phyloP scores from a whole-genome alignment of 805 yeast species.

The Dipodascus geniculatus region DNA sequence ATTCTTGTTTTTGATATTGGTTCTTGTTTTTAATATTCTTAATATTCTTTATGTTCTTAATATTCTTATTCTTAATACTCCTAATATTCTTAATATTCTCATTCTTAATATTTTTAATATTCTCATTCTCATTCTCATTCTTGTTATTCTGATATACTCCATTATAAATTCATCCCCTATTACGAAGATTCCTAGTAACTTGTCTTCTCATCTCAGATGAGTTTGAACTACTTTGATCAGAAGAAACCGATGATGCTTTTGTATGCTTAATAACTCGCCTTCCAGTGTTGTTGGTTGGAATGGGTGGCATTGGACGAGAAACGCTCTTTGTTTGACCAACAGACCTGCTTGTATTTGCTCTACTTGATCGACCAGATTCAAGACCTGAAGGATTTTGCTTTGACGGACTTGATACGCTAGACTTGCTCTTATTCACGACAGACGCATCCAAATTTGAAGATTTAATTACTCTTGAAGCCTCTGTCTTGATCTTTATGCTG shows the following conservation, averaged over 20 bases:
- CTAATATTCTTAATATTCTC: no score
- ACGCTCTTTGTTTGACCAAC: not conserved
- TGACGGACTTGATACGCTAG: not conserved
- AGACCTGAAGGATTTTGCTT: no score
- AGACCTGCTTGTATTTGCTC: not conserved
- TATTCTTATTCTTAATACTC: no score
- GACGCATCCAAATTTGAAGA: not conserved
- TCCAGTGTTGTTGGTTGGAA: not conserved
- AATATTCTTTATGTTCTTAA: no score
- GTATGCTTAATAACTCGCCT: not conserved
- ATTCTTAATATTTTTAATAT: no score
- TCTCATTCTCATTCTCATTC: no score
- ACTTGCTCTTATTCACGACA: not conserved
- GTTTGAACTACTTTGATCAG: not conserved
- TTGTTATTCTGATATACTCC: no score
- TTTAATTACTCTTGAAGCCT: not conserved
- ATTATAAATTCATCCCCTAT: not conserved
- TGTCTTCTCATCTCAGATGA: not conserved
- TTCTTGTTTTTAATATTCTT: no score
- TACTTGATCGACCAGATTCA: not conserved
- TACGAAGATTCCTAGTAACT: not conserved
- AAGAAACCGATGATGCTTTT: not conserved
- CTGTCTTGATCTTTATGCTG: not conserved
- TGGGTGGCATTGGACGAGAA: not conserved
- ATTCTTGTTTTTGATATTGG: no score